Base-by-base conservation (phyloP, 2,329 filamentous ascomycete species). In the Magnaporthiopsis rhizophila region DNA sequence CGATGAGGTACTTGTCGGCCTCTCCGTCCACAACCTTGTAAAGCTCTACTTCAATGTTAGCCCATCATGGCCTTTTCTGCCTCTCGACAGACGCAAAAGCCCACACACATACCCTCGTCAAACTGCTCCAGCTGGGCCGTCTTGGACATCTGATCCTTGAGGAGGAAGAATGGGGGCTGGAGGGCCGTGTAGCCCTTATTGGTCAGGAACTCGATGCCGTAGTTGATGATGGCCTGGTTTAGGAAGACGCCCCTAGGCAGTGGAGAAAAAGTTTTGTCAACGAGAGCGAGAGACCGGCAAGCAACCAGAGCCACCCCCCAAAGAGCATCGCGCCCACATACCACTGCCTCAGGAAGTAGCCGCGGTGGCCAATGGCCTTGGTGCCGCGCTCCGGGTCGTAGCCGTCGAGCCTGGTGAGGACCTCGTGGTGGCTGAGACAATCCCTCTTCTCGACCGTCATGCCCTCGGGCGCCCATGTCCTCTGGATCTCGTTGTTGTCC, bases 71-170 rank as follows among this genome's bases (percentile, higher is more conserved):
- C 34, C 15, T 18, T 45, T 45, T 45, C 3, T 3, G 15, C 38
- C 38, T 58, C 11, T 21, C 2, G 6, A 58, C 30, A 1, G 18
- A 58, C 21, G 24, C 57, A 9, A 24, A 53, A 21, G 30, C 30
- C 4, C 30, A 30, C 18, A 11, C 45, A n/a, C 58, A 32, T 60
- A 60, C 58, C 62, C 76, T 98, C 95, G 73, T 99, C 95, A 72
- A 99, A 99, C 72, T 97, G 91, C 70, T 95, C 92, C 32, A 99
- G 86, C 78, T 99, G 95, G 2, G 95, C 95, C 0, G 95, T 99
- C 83, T 98, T 98, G 66, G 90, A 93, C 95, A 99, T 99, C 75
- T 92, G 89, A 62, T 96, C 91, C 76, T 91, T 90, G 67, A 94
- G 85, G 91, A 98, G 97, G 81, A 99, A 96, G 73, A 92, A 92